Percentiles rank a stretch among this genome's conserved stretches.
These are phyloP conservation scores for Trichosporon inkin DNA, from an alignment of 1,284 basidiomycete genomes.

Conservation along the genomic window DNA sequence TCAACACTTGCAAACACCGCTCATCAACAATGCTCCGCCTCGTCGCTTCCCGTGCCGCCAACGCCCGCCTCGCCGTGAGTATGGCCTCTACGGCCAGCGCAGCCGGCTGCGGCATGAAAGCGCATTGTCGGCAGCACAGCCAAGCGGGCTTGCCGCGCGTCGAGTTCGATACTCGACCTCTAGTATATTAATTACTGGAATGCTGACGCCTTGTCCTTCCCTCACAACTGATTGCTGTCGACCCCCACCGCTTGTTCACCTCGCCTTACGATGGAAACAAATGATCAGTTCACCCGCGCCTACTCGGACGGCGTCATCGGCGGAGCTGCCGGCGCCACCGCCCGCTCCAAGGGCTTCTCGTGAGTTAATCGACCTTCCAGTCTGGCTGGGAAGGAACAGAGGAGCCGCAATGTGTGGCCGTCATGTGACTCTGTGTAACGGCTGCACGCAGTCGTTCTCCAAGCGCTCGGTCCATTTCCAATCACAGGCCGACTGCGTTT, in stretches of 20 bases:
- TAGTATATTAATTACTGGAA: no score
- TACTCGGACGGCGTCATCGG: conserved; percentile 16
- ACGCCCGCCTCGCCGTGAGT: conserved; percentile 26
- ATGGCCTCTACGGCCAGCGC: background rate
- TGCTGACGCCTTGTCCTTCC: background rate
- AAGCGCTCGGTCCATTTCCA: no score
- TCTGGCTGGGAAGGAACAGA: background rate
- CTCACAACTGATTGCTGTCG: background rate
- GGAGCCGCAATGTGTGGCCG: background rate
- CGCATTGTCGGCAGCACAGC: no score
- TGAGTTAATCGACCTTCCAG: conserved; percentile 35
- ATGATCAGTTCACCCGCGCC: conserved; percentile 5
- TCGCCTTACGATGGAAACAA: conserved; percentile 18
- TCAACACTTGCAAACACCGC: background rate
- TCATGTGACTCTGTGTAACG: background rate
- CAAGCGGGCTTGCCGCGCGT: no score
- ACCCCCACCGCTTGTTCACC: conserved; percentile 27
- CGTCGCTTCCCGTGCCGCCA: conserved; percentile 21
- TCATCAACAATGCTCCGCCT: conserved; percentile 21
- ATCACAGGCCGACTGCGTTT: no score
- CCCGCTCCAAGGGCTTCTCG: conserved; percentile 41
- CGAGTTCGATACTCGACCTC: no score
- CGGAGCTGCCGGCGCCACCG: conserved; percentile 42
- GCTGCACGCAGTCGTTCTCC: background rate
- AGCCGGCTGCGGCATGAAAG: no score